phyloP scores from a whole-genome alignment of 2,329 filamentous ascomycete species.

The Lachnum nothofagi region DNA sequence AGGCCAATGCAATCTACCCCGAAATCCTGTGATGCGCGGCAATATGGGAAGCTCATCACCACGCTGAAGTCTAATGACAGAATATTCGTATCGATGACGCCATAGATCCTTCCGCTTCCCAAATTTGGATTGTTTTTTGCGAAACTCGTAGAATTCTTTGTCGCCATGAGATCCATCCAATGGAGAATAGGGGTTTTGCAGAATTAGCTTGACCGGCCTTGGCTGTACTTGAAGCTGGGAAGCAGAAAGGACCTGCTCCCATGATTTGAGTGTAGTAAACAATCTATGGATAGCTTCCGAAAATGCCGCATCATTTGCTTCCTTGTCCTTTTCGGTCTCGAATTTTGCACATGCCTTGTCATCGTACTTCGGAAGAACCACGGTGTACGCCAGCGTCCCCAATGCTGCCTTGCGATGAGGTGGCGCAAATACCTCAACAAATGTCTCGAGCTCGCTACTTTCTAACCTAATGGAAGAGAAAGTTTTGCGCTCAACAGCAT shows the following conservation, averaged over 20 bases:
- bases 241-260: neutral
- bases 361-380: constrained; percentile 14
- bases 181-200: constrained; percentile 10
- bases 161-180: constrained; percentile 6
- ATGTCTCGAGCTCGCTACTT: constrained; percentile 10
- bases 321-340: constrained; percentile 12
- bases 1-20: neutral
- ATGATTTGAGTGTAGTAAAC: constrained; percentile 6
- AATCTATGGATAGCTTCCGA: constrained; percentile 10
- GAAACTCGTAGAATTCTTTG: neutral
- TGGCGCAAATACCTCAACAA: constrained; percentile 2
- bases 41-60: neutral
- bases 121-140: neutral
- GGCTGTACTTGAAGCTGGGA: neutral
- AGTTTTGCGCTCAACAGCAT: constrained; percentile 11
- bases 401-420: constrained; percentile 6
- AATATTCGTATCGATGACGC: constrained; percentile 13
- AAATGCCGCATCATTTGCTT: constrained; percentile 10
- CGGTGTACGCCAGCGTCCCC: constrained; percentile 5
- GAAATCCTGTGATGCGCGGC: neutral
- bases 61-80: neutral
- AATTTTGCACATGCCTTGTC: constrained; percentile 13
- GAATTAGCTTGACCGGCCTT: neutral
- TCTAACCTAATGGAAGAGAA: constrained; percentile 9
- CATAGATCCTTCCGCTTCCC: constrained; percentile 13